Conservation (phyloP, 345 rosid genomes). For the Noccaea caerulescens region DNA sequence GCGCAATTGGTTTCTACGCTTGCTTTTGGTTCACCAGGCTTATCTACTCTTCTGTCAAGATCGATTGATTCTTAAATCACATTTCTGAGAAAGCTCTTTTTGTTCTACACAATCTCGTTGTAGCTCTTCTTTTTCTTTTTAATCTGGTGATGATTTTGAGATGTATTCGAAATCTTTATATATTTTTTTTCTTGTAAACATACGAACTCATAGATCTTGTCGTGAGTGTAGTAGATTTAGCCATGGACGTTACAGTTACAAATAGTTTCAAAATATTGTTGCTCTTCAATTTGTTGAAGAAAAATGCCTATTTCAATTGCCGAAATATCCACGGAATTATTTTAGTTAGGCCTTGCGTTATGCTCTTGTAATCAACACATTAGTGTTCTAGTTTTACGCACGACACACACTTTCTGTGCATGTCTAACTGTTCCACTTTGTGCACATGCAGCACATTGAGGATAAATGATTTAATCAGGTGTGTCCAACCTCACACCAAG, state of each 20-base stretch:
- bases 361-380: no score
- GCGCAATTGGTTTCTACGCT: slow-evolving; percentile 83
- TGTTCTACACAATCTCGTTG: slow-evolving; percentile 14
- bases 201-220: no score
- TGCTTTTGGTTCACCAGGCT: slow-evolving; percentile 95
- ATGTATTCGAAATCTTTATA: neutral
- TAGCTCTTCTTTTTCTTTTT: neutral
- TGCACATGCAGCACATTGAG: neutral
- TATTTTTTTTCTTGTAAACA: no score
- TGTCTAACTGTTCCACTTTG: slow-evolving; percentile 20
- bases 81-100: slow-evolving; percentile 4
- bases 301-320: no score
- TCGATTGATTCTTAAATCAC: slow-evolving; percentile 46
- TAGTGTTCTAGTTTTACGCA: neutral
- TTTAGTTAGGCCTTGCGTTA: no score
- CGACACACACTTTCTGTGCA: slow-evolving; percentile 15
- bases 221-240: no score
- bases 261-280: no score
- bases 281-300: no score
- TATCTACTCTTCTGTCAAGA: slow-evolving; percentile 87
- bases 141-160: neutral
- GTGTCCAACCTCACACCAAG: neutral
- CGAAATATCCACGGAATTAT: no score
- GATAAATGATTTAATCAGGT: slow-evolving; percentile 2
- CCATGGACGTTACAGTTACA: no score